Evolutionary conservation across 2,329 filamentous ascomycete species (phyloP), one percentile per base, ranked within the genome.

Genomic region (Pseudofabraea citricarpa): DNA sequence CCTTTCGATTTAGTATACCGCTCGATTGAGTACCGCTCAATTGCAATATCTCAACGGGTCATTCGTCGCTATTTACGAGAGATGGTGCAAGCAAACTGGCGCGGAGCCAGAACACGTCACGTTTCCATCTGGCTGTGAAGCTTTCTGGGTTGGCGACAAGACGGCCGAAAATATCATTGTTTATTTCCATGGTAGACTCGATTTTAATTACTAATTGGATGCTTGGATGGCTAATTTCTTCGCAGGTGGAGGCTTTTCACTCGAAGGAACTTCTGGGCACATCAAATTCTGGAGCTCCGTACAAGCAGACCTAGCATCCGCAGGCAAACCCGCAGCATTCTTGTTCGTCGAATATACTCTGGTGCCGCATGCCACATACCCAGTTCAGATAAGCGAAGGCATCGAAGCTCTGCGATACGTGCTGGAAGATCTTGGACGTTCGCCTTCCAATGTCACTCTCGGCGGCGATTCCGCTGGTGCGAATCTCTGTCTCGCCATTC

Each of bases 81-180:
- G 16, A 31, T 31, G 27, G 27, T 31, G 27, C 27, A 6, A 31
- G 9, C 13, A 12, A 6, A 15, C 27, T 15, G 27, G 27, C 9
- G 10, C 27, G 6, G 27, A 31, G 6, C 27, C 27, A 6, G 27
- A 31, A 9, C 16, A 7, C 16, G 27, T 31, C 27, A 10, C 10
- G 2, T 12, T 31, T 3, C 27, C 27, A 5, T 31, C 27, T 15
- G 27, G 27, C 27, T 31, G 27, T 15, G 5, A 15, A 31, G 27
- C 27, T n/a, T 31, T 31, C 27, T 38, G 36, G 36, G 12, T 38
- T 5, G 36, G 36, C 18, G 8, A 38, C 36, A 38, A 38, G 36
- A 38, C 16, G 6, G 36, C 36, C 8, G 24, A 22, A 16, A 38
- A 38, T 15, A 23, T 38, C 16, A 5, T 38, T 9, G 12, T 38